A percentile compares a stretch with the other conserved stretches of the same genome.
Conservation (phyloP, 768 basidiomycete genomes). For the Lactarius vividus region DNA sequence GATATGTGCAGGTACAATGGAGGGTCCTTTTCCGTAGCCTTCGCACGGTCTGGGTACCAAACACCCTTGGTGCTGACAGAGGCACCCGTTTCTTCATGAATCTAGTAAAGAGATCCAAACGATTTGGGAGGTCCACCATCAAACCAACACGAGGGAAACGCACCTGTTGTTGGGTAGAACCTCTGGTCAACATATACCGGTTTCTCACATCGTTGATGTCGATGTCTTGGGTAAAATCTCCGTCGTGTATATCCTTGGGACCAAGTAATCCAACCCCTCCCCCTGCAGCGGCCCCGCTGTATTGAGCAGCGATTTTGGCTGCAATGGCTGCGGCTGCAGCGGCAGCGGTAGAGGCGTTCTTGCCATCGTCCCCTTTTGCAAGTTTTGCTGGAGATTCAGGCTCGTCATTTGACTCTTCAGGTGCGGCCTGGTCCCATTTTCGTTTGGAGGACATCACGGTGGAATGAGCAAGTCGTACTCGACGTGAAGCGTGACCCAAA, state of each 20-base stretch:
- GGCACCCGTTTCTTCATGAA: constrained; percentile 89
- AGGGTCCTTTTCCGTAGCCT: constrained; percentile 89
- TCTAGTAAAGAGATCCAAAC: constrained; percentile 45
- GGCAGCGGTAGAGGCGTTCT: constrained; percentile 66
- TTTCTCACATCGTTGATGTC: constrained; percentile 97
- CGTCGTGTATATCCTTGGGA: constrained; percentile 66
- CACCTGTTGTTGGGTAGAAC: constrained; percentile 88
- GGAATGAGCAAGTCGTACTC: neutral
- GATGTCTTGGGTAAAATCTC: constrained; percentile 84
- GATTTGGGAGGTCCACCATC: neutral
- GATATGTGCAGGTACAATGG: constrained; percentile 93
- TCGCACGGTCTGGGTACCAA: constrained; percentile 93
- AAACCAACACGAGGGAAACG: constrained; percentile 31
- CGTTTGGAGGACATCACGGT: constrained; percentile 64
- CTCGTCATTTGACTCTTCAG: constrained; percentile 48
- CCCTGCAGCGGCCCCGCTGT: constrained; percentile 46
- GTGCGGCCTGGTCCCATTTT: constrained; percentile 70
- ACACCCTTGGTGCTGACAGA: constrained; percentile 90
- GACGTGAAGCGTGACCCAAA: neutral
- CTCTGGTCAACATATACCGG: constrained; percentile 91
- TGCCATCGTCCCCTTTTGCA: constrained; percentile 49
- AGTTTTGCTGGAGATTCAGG: constrained; percentile 42
- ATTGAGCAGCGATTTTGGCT: constrained; percentile 92
- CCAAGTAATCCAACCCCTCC: constrained; percentile 42
- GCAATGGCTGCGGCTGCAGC: constrained; percentile 85